Conservation (phyloP, 495 filamentous ascomycete species). For the Elaphomyces granulatus region DNA sequence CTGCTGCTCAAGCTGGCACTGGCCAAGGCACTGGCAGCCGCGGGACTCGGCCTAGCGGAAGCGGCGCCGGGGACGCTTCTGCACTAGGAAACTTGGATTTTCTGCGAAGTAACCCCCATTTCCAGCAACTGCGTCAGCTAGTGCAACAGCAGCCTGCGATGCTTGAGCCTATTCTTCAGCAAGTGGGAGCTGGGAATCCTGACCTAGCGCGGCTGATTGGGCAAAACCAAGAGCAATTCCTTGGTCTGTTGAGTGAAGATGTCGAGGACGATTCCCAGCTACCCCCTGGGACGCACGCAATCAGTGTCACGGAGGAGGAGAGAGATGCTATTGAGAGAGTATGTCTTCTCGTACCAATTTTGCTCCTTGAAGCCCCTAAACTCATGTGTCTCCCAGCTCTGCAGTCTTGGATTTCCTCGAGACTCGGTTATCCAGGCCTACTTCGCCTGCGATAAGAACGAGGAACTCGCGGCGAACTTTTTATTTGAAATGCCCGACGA, state of each 20-base stretch:
- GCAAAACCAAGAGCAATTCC: slow-evolving; percentile 80
- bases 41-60: slow-evolving; percentile 22
- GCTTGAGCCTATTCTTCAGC: slow-evolving; percentile 94
- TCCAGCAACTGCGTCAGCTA: slow-evolving; percentile 91
- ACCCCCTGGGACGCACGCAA: slow-evolving; percentile 78
- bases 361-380: not conserved
- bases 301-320: slow-evolving; percentile 89
- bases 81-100: slow-evolving; percentile 74
- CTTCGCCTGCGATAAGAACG: slow-evolving; percentile 98
- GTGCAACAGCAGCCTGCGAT: slow-evolving; percentile 96
- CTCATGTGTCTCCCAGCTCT: slow-evolving; percentile 45
- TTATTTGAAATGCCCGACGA: slow-evolving; percentile 95
- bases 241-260: slow-evolving; percentile 75
- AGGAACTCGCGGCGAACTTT: slow-evolving; percentile 94
- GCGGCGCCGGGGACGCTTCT: slow-evolving; percentile 38
- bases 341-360: slow-evolving; percentile 26
- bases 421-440: slow-evolving; percentile 96
- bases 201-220: slow-evolving; percentile 84
- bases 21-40: slow-evolving; percentile 36
- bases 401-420: slow-evolving; percentile 78
- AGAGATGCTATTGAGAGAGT: slow-evolving; percentile 92
- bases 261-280: slow-evolving; percentile 55
- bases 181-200: slow-evolving; percentile 90
- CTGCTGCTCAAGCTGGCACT: slow-evolving; percentile 62
- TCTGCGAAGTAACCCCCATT: slow-evolving; percentile 90